Evolutionary conservation across 129 eudicot genomes (phyloP).

Genomic region (Lactuca saligna): DNA sequence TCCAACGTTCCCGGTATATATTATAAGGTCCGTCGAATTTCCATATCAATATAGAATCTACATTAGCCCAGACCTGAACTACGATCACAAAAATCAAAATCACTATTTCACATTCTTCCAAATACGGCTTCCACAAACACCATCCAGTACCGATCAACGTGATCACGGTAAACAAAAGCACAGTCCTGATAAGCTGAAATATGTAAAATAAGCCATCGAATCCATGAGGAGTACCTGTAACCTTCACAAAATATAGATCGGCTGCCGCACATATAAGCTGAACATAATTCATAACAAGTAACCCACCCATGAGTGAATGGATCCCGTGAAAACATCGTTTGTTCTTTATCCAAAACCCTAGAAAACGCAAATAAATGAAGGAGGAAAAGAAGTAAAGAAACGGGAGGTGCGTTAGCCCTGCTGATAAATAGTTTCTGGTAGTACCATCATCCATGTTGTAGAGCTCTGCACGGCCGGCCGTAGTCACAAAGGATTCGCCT

Average conservation of each 20-base stretch:
- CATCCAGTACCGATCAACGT: constrained; percentile 92
- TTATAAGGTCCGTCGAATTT: constrained; percentile 77
- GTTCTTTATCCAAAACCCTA: constrained; percentile 22
- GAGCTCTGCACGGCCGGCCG: constrained; percentile 74
- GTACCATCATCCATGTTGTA: constrained; percentile 58
- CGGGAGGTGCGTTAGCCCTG: too few relatives aligned
- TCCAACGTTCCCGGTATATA: constrained; percentile 26
- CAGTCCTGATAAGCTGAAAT: constrained; percentile 78
- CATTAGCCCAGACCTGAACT: constrained; percentile 81
- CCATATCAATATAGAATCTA: constrained; percentile 80
- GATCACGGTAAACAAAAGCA: constrained; percentile 85
- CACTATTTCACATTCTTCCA: constrained; percentile 93
- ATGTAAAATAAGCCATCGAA: constrained; percentile 91
- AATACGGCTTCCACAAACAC: constrained; percentile 89
- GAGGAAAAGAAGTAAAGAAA: too few relatives aligned
- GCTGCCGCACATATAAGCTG: constrained; percentile 90
- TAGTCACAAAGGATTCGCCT: constrained; percentile 42
- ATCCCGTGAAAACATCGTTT: constrained; percentile 69
- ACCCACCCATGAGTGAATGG: constrained; percentile 69
- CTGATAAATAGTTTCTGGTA: too few relatives aligned
- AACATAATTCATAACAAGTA: constrained; percentile 69
- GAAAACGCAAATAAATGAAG: too few relatives aligned
- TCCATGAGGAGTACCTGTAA: constrained; percentile 89
- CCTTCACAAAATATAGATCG: constrained; percentile 86
- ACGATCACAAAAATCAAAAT: constrained; percentile 96